Base-by-base conservation (phyloP, 345 rosid species). In the Sonneratia caseolaris region DNA sequence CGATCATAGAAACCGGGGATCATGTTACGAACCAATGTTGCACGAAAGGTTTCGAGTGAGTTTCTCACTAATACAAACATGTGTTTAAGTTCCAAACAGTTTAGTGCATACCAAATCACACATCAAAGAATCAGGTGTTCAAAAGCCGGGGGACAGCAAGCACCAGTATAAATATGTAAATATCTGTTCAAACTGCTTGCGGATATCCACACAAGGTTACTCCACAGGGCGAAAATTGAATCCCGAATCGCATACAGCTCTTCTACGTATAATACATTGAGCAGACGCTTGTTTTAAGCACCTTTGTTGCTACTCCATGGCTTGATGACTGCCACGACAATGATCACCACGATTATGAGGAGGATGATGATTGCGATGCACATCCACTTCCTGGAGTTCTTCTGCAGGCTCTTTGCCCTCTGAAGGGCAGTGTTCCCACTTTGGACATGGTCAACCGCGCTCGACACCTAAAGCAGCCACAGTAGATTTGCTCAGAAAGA, bases 341-440 rank as follows among this genome's bases (percentile, higher is more conserved):
- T 86, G 80, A 92, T 89, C 71, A 67, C 83, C 73, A 88, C 84
- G 27, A 92, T 76, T 68, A 96, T 69, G 37, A 96, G 98, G 66
- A 96, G 98, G 75, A 96, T 87, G 57, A 91, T 61, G 69, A 96
- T 89, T 7, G 97, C 95, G 51, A 89, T 74, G 83, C 97, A 91
- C 96, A 85, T 91, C 98, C 97, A 92, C 76, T 96, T 92, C 81
- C 99, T 80, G 7, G 94, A 88, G 77, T 76, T 96, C 79, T 73
- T 91, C 75, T 96, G 99, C 27, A 78, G 79, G 70, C 81, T 84
- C 78, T 88, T 83, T 0, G 98, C 97, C 82, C 79, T 87, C 73
- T 83, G 87, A 59, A 96, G 90, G 47, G 86, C 81, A 0, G 84
- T 80, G 79, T 88, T 91, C 72, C 98, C 99, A 1, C 89, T 84